These are phyloP conservation scores for Onygenales sp. DNA, from an alignment of 2,329 filamentous ascomycete species.

Conservation along the genomic window DNA sequence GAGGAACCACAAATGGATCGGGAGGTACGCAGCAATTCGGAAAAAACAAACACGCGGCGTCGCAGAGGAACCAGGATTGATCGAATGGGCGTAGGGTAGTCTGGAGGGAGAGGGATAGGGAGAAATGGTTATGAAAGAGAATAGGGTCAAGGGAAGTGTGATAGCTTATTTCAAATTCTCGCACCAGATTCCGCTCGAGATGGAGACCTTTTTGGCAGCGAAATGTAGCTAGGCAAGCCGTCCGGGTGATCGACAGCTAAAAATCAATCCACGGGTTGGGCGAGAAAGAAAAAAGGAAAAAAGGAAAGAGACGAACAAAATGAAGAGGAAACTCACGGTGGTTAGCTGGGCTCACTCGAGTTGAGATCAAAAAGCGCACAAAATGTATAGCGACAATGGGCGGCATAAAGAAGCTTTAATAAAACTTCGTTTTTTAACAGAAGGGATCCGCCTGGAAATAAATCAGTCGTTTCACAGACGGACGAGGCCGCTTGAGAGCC, in stretches of 20 bases:
- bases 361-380: slow-evolving; percentile 7
- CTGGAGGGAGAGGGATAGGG: not conserved
- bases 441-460: not conserved
- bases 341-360: not conserved
- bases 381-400: slow-evolving; percentile 2
- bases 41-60: not conserved
- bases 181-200: not conserved
- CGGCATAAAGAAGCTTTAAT: slow-evolving; percentile 7
- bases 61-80: not conserved
- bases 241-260: not conserved
- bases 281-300: not conserved
- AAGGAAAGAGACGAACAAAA: slow-evolving; percentile 2
- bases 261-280: not conserved
- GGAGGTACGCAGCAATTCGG: not conserved
- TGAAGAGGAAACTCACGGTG: not conserved
- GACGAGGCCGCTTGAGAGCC: not conserved
- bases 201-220: not conserved
- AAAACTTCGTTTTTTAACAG: slow-evolving; percentile 14
- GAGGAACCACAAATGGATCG: not conserved
- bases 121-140: not conserved
- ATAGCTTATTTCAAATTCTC: not conserved
- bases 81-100: not conserved
- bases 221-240: not conserved
- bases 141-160: not conserved
- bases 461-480: slow-evolving; percentile 1